Evolutionary conservation across 345 rosid genomes (phyloP).

Genomic region (Gossypioides kirkii): DNA sequence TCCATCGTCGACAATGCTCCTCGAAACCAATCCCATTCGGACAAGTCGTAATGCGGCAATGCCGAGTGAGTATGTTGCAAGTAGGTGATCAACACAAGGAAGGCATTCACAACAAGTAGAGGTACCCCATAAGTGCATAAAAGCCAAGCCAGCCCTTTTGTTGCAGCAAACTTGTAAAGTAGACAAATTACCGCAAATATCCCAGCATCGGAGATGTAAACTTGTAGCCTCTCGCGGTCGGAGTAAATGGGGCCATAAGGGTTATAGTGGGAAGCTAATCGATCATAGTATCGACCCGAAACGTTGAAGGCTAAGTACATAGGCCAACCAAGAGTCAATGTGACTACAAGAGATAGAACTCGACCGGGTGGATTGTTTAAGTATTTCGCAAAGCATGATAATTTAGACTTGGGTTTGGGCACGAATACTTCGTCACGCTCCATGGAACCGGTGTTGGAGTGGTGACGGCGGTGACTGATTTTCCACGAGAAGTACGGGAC

Average conservation of each 20-base stretch:
- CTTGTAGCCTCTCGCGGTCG: slow-evolving; percentile 42
- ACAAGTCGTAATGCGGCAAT: slow-evolving; percentile 53
- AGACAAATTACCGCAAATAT: slow-evolving; percentile 31
- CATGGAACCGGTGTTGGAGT: slow-evolving; percentile 60
- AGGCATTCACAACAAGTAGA: slow-evolving; percentile 40
- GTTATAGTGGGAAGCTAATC: slow-evolving; percentile 45
- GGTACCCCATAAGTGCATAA: slow-evolving; percentile 45
- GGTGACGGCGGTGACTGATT: slow-evolving; percentile 65
- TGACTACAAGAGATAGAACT: slow-evolving; percentile 24
- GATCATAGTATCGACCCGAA: slow-evolving; percentile 38
- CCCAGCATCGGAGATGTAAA: slow-evolving; percentile 46
- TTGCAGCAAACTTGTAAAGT: slow-evolving; percentile 29
- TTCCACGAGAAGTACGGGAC: slow-evolving; percentile 71
- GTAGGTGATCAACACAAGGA: slow-evolving; percentile 51
- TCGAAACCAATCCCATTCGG: slow-evolving; percentile 64
- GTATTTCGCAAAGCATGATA: slow-evolving; percentile 30
- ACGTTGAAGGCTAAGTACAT: slow-evolving; percentile 43
- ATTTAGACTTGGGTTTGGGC: slow-evolving; percentile 39
- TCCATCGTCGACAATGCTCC: slow-evolving; percentile 61
- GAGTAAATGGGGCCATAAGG: slow-evolving; percentile 49
- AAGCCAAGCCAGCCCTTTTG: slow-evolving; percentile 50
- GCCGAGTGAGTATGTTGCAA: slow-evolving; percentile 65
- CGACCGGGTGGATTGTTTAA: slow-evolving; percentile 46
- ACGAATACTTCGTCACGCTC: slow-evolving; percentile 63
- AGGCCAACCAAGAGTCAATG: slow-evolving; percentile 49